These are phyloP conservation scores for Chlorella sp. DNA, from an alignment of 139 green algal species.

Conservation along the genomic window DNA sequence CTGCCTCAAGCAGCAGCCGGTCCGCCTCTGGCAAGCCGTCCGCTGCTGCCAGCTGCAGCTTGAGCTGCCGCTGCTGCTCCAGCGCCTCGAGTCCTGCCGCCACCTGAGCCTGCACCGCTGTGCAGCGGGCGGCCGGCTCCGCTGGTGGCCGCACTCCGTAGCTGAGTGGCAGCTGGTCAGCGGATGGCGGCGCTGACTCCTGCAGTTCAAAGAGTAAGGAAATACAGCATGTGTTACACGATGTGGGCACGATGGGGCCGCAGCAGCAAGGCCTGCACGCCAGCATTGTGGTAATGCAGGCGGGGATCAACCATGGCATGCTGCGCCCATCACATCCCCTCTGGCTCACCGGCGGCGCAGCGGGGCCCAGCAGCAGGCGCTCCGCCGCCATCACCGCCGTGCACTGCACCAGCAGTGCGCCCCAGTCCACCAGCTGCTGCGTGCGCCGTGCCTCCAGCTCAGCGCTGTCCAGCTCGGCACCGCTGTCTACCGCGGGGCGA, in stretches of 20 bases:
- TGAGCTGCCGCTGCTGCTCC: not conserved
- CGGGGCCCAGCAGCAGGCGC: conserved; percentile 24
- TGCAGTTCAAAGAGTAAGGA: not conserved
- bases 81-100: not conserved
- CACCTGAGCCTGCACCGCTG: not conserved
- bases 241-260: no score
- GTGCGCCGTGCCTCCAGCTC: conserved; percentile 16
- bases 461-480: conserved; percentile 15
- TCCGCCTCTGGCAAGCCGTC: not conserved
- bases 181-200: not conserved
- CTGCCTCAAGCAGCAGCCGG: not conserved
- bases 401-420: conserved; percentile 11
- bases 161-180: conserved; percentile 9
- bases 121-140: not conserved
- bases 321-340: not conserved
- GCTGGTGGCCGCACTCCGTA: not conserved
- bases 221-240: no score
- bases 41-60: conserved; percentile 1
- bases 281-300: no score
- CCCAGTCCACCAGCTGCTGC: conserved; percentile 13
- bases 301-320: not conserved
- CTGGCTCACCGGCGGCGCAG: conserved; percentile 6
- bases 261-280: no score
- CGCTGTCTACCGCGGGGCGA: not conserved
- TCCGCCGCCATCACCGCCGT: not conserved